These are phyloP conservation scores for Crotalaria pallida DNA, from an alignment of 306 rosid species.

Conservation along the genomic window DNA sequence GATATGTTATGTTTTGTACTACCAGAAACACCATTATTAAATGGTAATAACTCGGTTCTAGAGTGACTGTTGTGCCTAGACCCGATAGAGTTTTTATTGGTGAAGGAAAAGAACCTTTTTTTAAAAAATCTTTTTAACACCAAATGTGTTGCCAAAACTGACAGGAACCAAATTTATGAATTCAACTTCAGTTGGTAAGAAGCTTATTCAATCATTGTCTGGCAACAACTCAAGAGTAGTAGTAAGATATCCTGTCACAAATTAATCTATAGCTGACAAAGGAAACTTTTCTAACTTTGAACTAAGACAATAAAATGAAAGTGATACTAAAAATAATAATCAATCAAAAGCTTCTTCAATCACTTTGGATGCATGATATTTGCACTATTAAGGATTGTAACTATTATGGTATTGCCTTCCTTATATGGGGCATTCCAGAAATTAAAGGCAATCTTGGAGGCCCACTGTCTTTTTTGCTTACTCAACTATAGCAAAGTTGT, in stretches of 20 bases:
- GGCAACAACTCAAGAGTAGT: conserved; percentile 9
- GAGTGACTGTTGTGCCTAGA: not conserved
- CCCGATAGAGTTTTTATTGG: not conserved
- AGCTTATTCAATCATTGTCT: conserved; percentile 26
- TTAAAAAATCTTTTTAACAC: not conserved
- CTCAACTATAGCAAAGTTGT: no score
- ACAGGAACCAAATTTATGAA: conserved; percentile 1
- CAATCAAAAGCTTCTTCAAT: not conserved
- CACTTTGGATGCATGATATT: conserved; percentile 6
- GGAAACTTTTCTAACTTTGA: conserved; percentile 21
- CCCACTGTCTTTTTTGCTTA: conserved; percentile 13
- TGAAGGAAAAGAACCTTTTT: not conserved
- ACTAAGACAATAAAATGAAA: not conserved
- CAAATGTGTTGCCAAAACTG: not conserved
- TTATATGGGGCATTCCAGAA: not conserved
- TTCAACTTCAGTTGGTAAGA: conserved; percentile 20
- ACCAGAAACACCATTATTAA: no score
- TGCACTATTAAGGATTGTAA: not conserved
- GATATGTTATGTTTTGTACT: no score
- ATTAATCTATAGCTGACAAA: conserved; percentile 21
- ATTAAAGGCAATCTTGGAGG: not conserved
- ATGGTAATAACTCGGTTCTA: not conserved
- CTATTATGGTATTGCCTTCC: not conserved
- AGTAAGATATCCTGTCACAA: conserved; percentile 21
- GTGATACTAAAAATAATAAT: not conserved